Evolutionary conservation across 1,284 basidiomycete genomes (phyloP), one percentile per base, ranked within the genome.

Genomic region (Boletus mariae): DNA sequence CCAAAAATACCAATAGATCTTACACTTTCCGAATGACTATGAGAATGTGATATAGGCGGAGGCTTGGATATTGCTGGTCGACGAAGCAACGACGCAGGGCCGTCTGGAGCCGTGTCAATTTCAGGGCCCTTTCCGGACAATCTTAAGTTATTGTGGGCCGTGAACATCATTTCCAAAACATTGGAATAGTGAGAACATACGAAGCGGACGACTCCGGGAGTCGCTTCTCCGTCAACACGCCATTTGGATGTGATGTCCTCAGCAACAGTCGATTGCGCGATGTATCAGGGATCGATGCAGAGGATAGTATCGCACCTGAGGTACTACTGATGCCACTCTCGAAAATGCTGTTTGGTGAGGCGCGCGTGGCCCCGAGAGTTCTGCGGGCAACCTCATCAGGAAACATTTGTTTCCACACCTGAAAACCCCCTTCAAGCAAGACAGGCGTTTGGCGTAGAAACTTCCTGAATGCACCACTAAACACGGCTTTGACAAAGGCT

Each of bases 391-490:
- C 64, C 51, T 71, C 66, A 4, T 78, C 77, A 0, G 83, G 80
- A 49, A 90, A 74, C 50, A 88, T 83, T 51, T 75, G 75, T 60
- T 79, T 80, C 94, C 95, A 99, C 0, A 85, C 88, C 43, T 88
- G 81, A 51, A 93, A 76, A 1, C 96, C 96, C 1, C 96, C 96
- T 8, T 89, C 77, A 17, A 99, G 80, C 56, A 98, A 71, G 65
- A 93, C 84, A 0, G 96, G 95, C 58, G 84, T 81, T 42, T 90
- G 78, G 62, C 87, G 84, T 37, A 98, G 73, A 52, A 80, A 74
- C 71, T 89, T 93, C 55, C 75, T 72, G 64, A 90, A 92, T 25
- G 86, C 85, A 28, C 75, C 75, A 61, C 89, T 87, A 68, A 82
- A 86, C 41, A 96, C 90, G 4, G 86, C 79, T 13, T 79, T 74